Percentiles rank a stretch among this genome's conserved stretches.
phyloP scores from a whole-genome alignment of 2,329 filamentous ascomycete genomes.

The Aspergillus hiratsukae region DNA sequence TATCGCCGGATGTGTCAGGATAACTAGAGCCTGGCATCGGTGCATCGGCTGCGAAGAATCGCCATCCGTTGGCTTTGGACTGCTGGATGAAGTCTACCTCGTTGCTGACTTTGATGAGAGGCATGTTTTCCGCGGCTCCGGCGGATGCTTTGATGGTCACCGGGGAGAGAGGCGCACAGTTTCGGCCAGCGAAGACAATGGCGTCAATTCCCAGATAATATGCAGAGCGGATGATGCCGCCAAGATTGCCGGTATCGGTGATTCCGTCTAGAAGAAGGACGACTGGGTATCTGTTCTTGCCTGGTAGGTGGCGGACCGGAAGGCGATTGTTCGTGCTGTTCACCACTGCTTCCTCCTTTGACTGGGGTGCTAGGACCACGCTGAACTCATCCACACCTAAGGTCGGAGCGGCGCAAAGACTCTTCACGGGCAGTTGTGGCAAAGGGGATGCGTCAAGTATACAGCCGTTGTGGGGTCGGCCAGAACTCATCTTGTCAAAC shows the following conservation, averaged over 20 bases:
- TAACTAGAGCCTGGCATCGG: constrained; percentile 29
- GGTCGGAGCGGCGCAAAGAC: constrained; percentile 50
- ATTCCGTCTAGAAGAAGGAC: constrained; percentile 43
- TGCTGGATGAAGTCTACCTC: constrained; percentile 65
- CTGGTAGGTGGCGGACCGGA: constrained; percentile 20
- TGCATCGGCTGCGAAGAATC: constrained; percentile 69
- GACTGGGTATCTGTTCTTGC: constrained; percentile 34
- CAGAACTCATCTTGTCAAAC: constrained; percentile 77
- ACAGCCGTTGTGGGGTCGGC: constrained; percentile 84
- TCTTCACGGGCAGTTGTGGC: constrained; percentile 63
- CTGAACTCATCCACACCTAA: constrained; percentile 50
- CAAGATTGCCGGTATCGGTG: constrained; percentile 83
- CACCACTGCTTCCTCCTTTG: constrained; percentile 65
- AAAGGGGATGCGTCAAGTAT: constrained; percentile 83
- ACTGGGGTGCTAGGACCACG: constrained; percentile 62
- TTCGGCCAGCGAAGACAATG: constrained; percentile 68
- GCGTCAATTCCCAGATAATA: constrained; percentile 88
- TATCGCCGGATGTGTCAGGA: constrained; percentile 28
- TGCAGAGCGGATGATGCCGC: constrained; percentile 81
- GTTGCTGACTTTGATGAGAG: constrained; percentile 65
- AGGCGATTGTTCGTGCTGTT: constrained; percentile 63
- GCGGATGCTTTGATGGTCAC: constrained; percentile 82
- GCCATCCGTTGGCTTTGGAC: constrained; percentile 71
- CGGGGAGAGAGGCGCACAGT: constrained; percentile 69
- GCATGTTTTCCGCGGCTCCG: constrained; percentile 77